phyloP scores from a whole-genome alignment of 2,329 filamentous ascomycete species.

The Aspergillus udagawae region DNA sequence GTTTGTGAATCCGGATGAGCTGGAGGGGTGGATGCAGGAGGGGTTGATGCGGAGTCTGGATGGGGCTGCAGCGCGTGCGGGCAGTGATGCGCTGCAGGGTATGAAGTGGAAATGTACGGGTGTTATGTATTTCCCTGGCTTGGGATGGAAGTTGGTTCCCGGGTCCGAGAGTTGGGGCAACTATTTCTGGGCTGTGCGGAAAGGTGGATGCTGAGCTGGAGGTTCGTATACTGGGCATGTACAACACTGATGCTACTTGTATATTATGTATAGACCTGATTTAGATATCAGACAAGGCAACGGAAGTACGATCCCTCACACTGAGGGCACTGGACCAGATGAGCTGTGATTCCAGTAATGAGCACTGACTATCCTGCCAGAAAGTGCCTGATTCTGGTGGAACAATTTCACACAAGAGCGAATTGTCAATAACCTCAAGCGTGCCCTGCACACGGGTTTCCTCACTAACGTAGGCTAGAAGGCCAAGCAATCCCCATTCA shows the following conservation, averaged over 20 bases:
- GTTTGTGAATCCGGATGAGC: conserved; percentile 84
- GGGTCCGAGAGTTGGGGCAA: conserved; percentile 86
- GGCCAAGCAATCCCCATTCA: background rate
- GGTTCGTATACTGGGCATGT: no score
- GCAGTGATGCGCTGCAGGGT: conserved; percentile 24
- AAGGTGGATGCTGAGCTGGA: conserved; percentile 28
- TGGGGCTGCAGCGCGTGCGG: conserved; percentile 17
- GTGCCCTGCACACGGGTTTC: background rate
- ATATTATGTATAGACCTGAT: background rate
- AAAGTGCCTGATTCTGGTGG: background rate
- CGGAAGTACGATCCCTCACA: background rate
- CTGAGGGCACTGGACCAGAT: background rate
- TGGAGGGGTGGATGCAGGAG: conserved; percentile 38
- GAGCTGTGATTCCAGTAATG: background rate
- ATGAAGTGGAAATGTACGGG: conserved; percentile 67
- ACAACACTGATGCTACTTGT: background rate
- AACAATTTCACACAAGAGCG: background rate
- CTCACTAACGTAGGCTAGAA: background rate
- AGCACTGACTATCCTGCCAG: background rate
- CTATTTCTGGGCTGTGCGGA: conserved; percentile 88
- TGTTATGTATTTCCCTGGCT: conserved; percentile 81
- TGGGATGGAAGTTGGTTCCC: conserved; percentile 81
- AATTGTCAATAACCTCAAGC: background rate
- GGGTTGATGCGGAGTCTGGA: conserved; percentile 50
- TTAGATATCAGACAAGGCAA: background rate